Evolutionary conservation across 768 basidiomycete species (phyloP).

Genomic region (Thelephora ganbajun): DNA sequence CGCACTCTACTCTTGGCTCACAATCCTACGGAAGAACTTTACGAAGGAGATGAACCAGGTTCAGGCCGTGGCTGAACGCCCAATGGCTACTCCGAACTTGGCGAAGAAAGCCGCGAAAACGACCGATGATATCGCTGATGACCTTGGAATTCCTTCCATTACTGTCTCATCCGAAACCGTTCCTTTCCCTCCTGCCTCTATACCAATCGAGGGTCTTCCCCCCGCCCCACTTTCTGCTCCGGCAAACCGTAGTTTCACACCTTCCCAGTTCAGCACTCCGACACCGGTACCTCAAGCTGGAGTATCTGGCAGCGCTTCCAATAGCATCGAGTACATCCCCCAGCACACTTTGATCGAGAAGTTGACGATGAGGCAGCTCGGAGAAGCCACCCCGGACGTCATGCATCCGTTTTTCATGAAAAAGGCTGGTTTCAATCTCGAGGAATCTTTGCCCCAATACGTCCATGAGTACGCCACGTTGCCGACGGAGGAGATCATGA

Average conservation of each 20-base stretch:
- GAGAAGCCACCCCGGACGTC: constrained; percentile 80
- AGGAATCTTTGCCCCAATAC: constrained; percentile 76
- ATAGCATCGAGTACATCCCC: constrained; percentile 35
- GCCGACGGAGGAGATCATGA: constrained; percentile 77
- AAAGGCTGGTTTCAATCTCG: constrained; percentile 69
- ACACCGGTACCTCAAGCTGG: constrained; percentile 1
- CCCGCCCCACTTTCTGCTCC: background rate
- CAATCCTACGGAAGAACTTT: constrained; percentile 60
- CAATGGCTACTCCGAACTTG: background rate
- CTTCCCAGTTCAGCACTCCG: background rate
- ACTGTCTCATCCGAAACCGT: background rate
- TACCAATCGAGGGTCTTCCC: background rate
- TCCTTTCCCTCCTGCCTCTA: background rate
- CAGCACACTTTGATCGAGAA: constrained; percentile 58
- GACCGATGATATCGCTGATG: background rate
- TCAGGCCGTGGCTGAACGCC: constrained; percentile 33
- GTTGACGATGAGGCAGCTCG: constrained; percentile 74
- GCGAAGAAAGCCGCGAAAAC: background rate
- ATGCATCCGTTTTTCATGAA: constrained; percentile 85
- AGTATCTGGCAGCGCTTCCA: background rate
- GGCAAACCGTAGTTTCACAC: constrained; percentile 7
- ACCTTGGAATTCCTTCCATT: background rate
- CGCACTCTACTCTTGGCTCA: constrained; percentile 71
- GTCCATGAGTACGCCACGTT: constrained; percentile 78
- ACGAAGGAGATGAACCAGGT: constrained; percentile 69